Conservation (phyloP, 331 rosid genomes). For the Arachis monticola region DNA sequence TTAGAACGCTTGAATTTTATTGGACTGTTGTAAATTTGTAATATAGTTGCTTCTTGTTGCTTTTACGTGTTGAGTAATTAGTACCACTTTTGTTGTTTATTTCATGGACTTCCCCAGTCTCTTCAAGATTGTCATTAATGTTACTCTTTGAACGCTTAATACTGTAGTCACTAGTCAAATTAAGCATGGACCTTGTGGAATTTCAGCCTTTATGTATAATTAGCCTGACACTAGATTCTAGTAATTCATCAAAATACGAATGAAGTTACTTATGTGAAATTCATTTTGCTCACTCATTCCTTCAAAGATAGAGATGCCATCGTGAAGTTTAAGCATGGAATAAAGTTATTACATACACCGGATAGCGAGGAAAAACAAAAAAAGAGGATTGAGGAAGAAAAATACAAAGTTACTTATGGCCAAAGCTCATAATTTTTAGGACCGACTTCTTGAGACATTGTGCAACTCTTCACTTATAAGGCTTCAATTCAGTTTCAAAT, state of each 20-base stretch:
- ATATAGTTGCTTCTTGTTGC: too few relatives aligned
- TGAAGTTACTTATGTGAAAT: conserved; percentile 5
- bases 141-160: too few relatives aligned
- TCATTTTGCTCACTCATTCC: conserved; percentile 17
- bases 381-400: conserved; percentile 17
- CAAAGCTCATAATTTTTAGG: conserved; percentile 33
- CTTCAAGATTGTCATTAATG: too few relatives aligned
- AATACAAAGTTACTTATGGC: conserved; percentile 22
- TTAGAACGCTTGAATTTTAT: conserved; percentile 10
- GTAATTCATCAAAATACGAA: conserved; percentile 8
- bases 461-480: conserved; percentile 22
- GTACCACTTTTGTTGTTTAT: too few relatives aligned
- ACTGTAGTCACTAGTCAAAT: too few relatives aligned
- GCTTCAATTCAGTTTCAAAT: conserved; percentile 44
- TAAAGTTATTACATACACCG: conserved; percentile 32
- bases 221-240: conserved; percentile 16
- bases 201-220: not conserved
- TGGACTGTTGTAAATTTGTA: not conserved
- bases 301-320: not conserved
- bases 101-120: too few relatives aligned
- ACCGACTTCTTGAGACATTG: conserved; percentile 32
- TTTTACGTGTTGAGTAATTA: too few relatives aligned
- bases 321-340: conserved; percentile 3
- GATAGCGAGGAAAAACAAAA: not conserved
- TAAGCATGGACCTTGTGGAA: not conserved